phyloP scores from a whole-genome alignment of 306 rosid genomes.

The Chamaecrista fasciculata region DNA sequence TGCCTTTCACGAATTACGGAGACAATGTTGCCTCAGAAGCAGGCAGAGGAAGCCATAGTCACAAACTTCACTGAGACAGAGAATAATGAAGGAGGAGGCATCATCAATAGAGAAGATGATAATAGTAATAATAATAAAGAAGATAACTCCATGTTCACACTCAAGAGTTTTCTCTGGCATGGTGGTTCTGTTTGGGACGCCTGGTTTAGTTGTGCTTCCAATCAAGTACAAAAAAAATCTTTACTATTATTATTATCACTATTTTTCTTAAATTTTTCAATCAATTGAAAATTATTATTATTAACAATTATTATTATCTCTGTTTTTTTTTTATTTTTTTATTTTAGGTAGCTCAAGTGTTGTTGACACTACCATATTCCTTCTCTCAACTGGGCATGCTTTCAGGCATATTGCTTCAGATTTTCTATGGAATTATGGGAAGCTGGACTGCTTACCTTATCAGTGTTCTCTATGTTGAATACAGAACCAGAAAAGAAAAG shows the following conservation, averaged over 20 bases:
- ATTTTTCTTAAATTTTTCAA: neutral
- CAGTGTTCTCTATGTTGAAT: conserved; percentile 7
- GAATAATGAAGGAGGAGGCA: neutral
- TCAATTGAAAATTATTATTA: neutral
- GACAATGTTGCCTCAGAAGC: conserved; percentile 24
- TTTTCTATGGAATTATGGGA: neutral
- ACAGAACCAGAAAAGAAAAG: conserved; percentile 8
- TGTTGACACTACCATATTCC: conserved; percentile 3
- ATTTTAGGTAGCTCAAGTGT: conserved; percentile 9
- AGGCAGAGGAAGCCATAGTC: conserved; percentile 22
- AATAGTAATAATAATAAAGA: neutral
- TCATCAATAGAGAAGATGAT: neutral
- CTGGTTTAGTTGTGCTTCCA: conserved; percentile 21
- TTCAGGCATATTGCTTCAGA: neutral
- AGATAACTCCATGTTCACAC: conserved; percentile 10
- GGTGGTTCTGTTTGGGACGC: conserved; percentile 19
- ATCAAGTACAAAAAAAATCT: neutral
- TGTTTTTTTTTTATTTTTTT: too few relatives aligned
- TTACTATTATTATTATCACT: neutral
- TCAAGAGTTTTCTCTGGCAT: conserved; percentile 11
- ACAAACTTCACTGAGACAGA: conserved; percentile 11
- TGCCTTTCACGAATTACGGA: neutral
- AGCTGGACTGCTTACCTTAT: conserved; percentile 18
- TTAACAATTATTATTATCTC: too few relatives aligned
- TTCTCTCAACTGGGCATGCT: conserved; percentile 20